Conservation (phyloP, 2,329 filamentous ascomycete species). For the Hypoxylon rubiginosum region DNA sequence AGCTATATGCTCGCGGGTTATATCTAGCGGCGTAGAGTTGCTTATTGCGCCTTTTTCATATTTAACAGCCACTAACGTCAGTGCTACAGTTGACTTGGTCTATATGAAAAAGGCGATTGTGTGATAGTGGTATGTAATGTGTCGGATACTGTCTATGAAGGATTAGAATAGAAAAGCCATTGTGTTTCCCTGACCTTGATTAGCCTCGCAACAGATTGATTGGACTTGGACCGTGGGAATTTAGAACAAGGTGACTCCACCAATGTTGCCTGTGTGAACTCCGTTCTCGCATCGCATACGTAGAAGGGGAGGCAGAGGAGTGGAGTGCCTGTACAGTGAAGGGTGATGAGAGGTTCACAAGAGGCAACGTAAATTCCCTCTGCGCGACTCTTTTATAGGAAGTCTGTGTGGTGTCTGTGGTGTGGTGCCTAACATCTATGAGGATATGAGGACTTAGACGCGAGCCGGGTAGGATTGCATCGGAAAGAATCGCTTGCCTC, state of each 20-base stretch:
- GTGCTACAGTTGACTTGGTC: constrained; percentile 37
- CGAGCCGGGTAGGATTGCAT: constrained; percentile 44
- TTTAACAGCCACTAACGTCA: constrained; percentile 21
- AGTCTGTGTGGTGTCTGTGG: constrained; percentile 26
- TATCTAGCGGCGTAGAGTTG: constrained; percentile 4
- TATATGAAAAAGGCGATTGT: constrained; percentile 48
- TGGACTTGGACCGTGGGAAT: constrained; percentile 21
- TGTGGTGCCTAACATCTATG: constrained; percentile 42
- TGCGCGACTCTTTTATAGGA: constrained; percentile 21
- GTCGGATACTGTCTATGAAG: constrained; percentile 3
- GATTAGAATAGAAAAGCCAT: constrained; percentile 14
- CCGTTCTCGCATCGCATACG: constrained; percentile 34
- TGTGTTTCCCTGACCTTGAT: constrained; percentile 12
- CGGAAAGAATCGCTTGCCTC: constrained; percentile 41
- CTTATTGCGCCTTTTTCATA: constrained; percentile 7
- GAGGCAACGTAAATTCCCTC: constrained; percentile 22
- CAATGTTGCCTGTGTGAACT: constrained; percentile 13
- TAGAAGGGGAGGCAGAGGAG: constrained; percentile 30
- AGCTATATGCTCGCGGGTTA: neutral
- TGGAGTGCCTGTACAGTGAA: constrained; percentile 29
- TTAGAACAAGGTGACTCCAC: constrained; percentile 26
- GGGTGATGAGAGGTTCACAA: constrained; percentile 21
- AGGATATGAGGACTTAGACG: constrained; percentile 42
- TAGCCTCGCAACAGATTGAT: constrained; percentile 38
- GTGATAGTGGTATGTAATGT: constrained; percentile 17